Evolutionary conservation across 306 rosid genomes (phyloP).

Genomic region (Begonia peltatifolia): DNA sequence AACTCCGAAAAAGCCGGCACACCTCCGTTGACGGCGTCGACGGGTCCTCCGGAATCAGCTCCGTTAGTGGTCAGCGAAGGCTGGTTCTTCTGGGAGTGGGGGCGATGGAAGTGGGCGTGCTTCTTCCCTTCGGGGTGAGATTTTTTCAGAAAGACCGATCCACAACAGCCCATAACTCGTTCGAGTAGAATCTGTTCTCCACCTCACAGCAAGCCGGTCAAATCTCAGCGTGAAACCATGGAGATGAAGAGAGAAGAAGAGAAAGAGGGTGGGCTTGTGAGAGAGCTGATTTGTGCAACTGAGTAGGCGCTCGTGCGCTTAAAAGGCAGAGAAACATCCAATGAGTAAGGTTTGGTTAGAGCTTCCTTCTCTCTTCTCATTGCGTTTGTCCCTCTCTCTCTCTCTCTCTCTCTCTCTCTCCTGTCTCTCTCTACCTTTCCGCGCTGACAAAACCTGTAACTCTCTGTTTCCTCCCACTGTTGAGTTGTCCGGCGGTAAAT

Average conservation of each 20-base stretch:
- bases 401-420: background rate
- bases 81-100: background rate
- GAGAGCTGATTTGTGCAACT: background rate
- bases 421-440: too few species aligned
- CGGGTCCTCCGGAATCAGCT: conserved; percentile 4
- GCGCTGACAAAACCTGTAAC: background rate
- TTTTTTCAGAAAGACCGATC: conserved; percentile 11
- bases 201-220: background rate
- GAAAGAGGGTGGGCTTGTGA: background rate
- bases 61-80: conserved; percentile 24
- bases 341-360: background rate
- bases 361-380: conserved; percentile 1
- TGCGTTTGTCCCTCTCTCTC: background rate
- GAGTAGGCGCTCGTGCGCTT: background rate
- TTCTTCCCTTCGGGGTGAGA: background rate
- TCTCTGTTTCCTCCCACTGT: background rate
- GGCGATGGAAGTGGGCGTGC: background rate
- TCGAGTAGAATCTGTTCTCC: conserved; percentile 22
- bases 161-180: conserved; percentile 52
- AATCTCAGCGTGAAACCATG: background rate
- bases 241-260: background rate
- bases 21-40: conserved; percentile 3
- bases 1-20: conserved; percentile 38
- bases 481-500: conserved; percentile 6
- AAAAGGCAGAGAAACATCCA: background rate